Evolutionary conservation across 2,329 filamentous ascomycete genomes (phyloP).

Genomic region (Paramyrothecium sp.): DNA sequence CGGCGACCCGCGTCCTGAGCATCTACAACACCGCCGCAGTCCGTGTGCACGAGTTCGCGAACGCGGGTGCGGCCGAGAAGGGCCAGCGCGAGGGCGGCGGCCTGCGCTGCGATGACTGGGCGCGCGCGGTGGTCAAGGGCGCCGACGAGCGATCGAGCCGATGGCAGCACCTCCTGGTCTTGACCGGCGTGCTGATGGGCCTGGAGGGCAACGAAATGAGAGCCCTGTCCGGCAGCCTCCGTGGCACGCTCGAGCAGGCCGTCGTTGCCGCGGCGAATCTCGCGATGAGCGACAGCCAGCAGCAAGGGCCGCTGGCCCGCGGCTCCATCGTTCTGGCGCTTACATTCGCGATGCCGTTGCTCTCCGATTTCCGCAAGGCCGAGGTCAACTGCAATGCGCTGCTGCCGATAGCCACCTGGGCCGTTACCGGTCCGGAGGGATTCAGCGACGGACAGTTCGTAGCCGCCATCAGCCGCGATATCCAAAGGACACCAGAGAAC

Average conservation of each 20-base stretch:
- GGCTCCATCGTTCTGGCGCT: conserved; percentile 67
- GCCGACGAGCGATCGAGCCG: conserved; percentile 59
- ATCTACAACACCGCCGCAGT: conserved; percentile 68
- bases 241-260: conserved; percentile 68
- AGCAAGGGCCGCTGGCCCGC: conserved; percentile 39
- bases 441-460: conserved; percentile 77
- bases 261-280: conserved; percentile 75
- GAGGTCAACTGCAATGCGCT: conserved; percentile 67
- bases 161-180: conserved; percentile 82
- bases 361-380: conserved; percentile 59
- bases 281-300: conserved; percentile 54
- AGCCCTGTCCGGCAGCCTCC: conserved; percentile 62
- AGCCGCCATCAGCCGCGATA: conserved; percentile 64
- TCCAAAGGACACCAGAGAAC: conserved; percentile 43
- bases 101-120: conserved; percentile 51
- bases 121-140: conserved; percentile 55
- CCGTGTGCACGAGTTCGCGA: conserved; percentile 49
- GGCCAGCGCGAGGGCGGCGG: conserved; percentile 37
- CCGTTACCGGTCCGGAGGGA: conserved; percentile 69
- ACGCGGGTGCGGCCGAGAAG: conserved; percentile 31
- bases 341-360: conserved; percentile 72
- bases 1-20: conserved; percentile 65
- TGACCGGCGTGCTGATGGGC: conserved; percentile 76
- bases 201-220: conserved; percentile 64
- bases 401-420: conserved; percentile 66